Evolutionary conservation across 768 basidiomycete species (phyloP), one percentile per base, ranked within the genome.

Genomic region (Udeniomyces megalosporus): DNA sequence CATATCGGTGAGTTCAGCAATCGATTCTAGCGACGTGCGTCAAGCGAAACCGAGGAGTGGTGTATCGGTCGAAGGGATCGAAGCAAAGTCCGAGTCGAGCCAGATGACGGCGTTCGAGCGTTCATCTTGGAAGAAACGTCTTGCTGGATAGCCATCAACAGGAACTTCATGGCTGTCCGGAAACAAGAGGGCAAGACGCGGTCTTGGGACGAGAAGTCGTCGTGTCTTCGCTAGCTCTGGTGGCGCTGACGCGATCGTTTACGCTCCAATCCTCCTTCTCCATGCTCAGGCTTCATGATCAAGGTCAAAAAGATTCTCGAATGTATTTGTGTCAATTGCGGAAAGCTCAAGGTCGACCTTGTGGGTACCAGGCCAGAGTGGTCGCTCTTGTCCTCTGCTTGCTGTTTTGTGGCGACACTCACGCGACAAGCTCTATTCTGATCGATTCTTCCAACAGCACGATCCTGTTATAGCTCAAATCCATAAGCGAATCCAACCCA

Each of bases 241-340:
- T n/a, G n/a, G n/a, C n/a, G 26, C 14, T 12, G 44, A 45, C 12
- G 44, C 12, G n/a, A 48, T 48, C 7, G 4, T 7, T n/a, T n/a
- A 4, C 47, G 26, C 14, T 20, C 26, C 47, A 48, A 48, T 15
- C n/a, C 26, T 15, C 14, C 47, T 48, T 20, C 26, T 48, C 5
- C 14, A 48, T 48, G 47, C 35, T 60, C 70, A 85, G 91, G 95
- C 58, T 99, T 99, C 77, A 84, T 97, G 70, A 80, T 88, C 74
- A 97, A 97, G 82, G 91, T 97, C 75, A 99, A 99, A 80, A 97
- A 99, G 80, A 95, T 99, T 72, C 76, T 96, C 78, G 95, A 99
- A 79, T 86, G 85, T 76, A 89, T 99, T 68, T 99, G 95, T 79
- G 88, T 93, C 68, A 92, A 93, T 72, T 99, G 95, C 74, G 95